Percentiles rank a stretch among this genome's conserved stretches.
Conservation (phyloP, 306 rosid genomes). For the barrel medic (Medicago truncatula) region DNA sequence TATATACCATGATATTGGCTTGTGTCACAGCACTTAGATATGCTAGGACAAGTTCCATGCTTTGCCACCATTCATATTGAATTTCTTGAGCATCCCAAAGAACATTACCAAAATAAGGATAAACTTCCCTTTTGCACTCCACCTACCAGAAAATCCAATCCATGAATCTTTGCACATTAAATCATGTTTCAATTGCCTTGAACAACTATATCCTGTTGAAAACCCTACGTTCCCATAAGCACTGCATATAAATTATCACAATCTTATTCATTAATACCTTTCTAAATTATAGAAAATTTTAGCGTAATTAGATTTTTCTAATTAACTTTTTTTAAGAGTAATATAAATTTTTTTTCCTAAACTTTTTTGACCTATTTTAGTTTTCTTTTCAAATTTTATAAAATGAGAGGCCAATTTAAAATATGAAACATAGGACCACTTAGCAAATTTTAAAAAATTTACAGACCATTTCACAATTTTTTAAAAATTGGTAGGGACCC, state of each 20-base stretch:
- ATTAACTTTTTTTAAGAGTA: too few species aligned
- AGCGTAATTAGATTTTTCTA: too few species aligned
- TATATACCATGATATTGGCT: too few species aligned
- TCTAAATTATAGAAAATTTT: neutral
- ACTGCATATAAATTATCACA: constrained; percentile 46
- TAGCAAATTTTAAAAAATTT: too few species aligned
- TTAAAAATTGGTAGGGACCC: too few species aligned
- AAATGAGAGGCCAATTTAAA: too few species aligned
- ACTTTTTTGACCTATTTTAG: too few species aligned
- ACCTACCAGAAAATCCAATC: constrained; percentile 62
- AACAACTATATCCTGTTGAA: constrained; percentile 70
- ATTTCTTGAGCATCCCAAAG: constrained; percentile 76
- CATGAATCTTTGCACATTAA: constrained; percentile 54
- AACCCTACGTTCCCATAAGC: constrained; percentile 85
- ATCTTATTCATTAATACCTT: neutral
- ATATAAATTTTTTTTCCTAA: too few species aligned
- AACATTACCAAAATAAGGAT: constrained; percentile 66
- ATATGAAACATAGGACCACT: too few species aligned
- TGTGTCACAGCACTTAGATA: too few species aligned
- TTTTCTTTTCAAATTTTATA: too few species aligned
- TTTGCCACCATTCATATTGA: constrained; percentile 56
- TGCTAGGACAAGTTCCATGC: constrained; percentile 54
- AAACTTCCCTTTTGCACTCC: constrained; percentile 57
- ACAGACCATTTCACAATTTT: too few species aligned
- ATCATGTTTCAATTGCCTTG: constrained; percentile 43